Base-by-base conservation (phyloP, 768 basidiomycete genomes). In the Termitomyces sp. region DNA sequence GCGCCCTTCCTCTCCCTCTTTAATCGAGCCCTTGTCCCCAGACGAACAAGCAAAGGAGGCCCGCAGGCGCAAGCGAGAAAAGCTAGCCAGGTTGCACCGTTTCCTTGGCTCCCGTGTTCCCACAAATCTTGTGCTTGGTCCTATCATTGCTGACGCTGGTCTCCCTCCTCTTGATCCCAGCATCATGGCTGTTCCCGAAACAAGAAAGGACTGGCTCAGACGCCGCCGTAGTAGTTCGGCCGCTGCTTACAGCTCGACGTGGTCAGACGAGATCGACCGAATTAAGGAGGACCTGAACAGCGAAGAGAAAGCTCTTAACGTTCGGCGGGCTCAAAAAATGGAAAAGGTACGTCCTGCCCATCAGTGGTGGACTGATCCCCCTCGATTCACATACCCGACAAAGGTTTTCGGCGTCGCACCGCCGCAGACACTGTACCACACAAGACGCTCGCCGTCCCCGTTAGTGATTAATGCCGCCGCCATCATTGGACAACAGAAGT, bases 91-190 rank as follows among this genome's bases (percentile, higher is more conserved):
- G 68, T 78, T 94, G 4, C 89, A 93, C 70, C 88, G 91, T 45
- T 92, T 88, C 71, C 78, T 93, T 34, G 91, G 91, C n/a, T 90
- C 88, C 19, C 81, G 82, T 32, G 86, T 94, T 27, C 91, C 91
- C 8, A 67, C 79, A 14, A 80, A 83, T 60, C 80, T 91, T 35
- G 84, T 89, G 12, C 76, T 85, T 39, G 86, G 82, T 46, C 62
- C 71, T 39, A 66, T 73, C 60, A 68, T 73, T 66, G 47, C 63
- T 16, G 68, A 69, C 42, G 64, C 63, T 44, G 46, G 62, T 39
- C 49, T 71, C 37, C 63, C 71, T 34, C 63, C 70, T 27, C 59
- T 70, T 59, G 61, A 69, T 53, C 30, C 43, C 14, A 52, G 61
- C 34, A 55, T 59, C 35, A 57, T 57, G 72, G 32, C 70, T 59